A percentile compares a stretch with the other conserved stretches of the same genome.
phyloP scores from a whole-genome alignment of 2,329 filamentous ascomycete species.

The Fusarium avenaceum region DNA sequence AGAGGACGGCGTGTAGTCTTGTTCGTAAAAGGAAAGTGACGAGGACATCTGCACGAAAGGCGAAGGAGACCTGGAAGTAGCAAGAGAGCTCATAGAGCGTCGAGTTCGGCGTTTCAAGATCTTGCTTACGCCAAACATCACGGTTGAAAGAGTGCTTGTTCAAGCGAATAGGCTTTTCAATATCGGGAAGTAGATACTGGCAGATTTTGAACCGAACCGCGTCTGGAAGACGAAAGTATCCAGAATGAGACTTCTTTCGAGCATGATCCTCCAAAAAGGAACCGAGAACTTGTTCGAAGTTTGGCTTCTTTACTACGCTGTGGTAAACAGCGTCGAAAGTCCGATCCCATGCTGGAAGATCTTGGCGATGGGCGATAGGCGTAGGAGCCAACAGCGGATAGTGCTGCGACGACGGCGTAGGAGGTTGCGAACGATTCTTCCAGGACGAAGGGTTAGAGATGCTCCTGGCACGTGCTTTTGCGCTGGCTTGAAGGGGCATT shows the following conservation, averaged over 20 bases:
- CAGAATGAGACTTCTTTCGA: conserved; percentile 15
- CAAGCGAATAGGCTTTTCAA: conserved; percentile 49
- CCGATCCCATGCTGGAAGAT: conserved; percentile 55
- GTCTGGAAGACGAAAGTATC: conserved; percentile 48
- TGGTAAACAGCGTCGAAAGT: conserved; percentile 56
- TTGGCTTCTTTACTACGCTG: conserved; percentile 13
- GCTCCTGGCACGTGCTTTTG: conserved; percentile 33
- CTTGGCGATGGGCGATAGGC: neutral
- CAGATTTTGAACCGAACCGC: conserved; percentile 49
- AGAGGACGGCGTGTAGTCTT: conserved; percentile 57
- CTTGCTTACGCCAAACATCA: conserved; percentile 54
- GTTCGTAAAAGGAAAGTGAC: conserved; percentile 53
- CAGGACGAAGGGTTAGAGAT: conserved; percentile 18
- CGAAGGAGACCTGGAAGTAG: conserved; percentile 53
- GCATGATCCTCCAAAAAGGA: conserved; percentile 42
- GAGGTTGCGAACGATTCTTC: conserved; percentile 18
- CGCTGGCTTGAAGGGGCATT: conserved; percentile 24
- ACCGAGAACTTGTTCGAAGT: conserved; percentile 40
- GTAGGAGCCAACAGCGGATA: neutral
- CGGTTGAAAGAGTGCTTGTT: conserved; percentile 47
- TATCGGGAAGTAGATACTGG: conserved; percentile 40
- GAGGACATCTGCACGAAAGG: conserved; percentile 56
- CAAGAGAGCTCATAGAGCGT: conserved; percentile 45
- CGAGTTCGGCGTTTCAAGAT: conserved; percentile 51
- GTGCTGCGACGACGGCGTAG: conserved; percentile 8